These are phyloP conservation scores for Medakamo hakoo DNA, from an alignment of 139 green algal species.

Conservation along the genomic window DNA sequence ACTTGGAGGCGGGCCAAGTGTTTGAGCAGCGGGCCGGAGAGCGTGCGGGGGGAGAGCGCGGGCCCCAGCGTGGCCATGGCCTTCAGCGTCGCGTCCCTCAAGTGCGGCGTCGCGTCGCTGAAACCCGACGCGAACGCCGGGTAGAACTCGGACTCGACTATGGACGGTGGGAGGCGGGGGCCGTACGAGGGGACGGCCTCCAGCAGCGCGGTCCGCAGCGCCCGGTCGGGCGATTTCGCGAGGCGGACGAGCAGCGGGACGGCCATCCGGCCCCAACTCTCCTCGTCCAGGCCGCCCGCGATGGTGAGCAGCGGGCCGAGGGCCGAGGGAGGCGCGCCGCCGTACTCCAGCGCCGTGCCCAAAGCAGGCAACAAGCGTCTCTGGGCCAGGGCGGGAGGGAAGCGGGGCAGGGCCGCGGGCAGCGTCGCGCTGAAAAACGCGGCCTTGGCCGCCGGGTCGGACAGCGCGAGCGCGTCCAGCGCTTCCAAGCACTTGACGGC, in stretches of 20 bases:
- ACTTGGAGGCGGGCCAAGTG: constrained; percentile 69
- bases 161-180: constrained; percentile 9
- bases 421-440: constrained; percentile 55
- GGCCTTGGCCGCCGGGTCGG: constrained; percentile 67
- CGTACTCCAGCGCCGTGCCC: constrained; percentile 71
- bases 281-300: constrained; percentile 32
- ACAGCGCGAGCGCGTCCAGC: constrained; percentile 80
- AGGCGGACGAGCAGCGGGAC: constrained; percentile 54
- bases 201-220: constrained; percentile 68
- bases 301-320: constrained; percentile 62
- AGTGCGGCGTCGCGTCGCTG: constrained; percentile 70
- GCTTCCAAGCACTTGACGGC: constrained; percentile 80
- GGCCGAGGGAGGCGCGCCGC: constrained; percentile 61
- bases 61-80: constrained; percentile 70
- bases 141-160: constrained; percentile 44
- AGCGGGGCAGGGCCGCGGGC: constrained; percentile 26
- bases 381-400: constrained; percentile 50
- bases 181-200: constrained; percentile 68
- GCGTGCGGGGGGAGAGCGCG: constrained; percentile 71
- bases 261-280: constrained; percentile 40
- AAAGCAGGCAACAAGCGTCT: constrained; percentile 85
- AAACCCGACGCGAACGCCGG: constrained; percentile 60
- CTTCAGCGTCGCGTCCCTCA: constrained; percentile 94
- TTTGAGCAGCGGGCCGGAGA: constrained; percentile 80
- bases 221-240: constrained; percentile 64